Conservation (phyloP, 1,284 basidiomycete species). For the Wolfiporia cocos region DNA sequence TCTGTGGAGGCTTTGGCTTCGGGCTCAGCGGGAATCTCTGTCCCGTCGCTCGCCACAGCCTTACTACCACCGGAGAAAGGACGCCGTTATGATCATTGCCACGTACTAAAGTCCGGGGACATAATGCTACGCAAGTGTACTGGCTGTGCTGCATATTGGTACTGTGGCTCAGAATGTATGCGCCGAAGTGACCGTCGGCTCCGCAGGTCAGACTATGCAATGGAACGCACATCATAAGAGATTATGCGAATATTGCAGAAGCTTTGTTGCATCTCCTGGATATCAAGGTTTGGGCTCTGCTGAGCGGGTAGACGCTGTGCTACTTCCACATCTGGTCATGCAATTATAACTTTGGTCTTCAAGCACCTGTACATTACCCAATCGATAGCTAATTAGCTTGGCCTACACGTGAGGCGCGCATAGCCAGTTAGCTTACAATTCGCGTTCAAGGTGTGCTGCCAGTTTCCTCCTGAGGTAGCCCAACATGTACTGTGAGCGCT, state of each 20-base stretch:
- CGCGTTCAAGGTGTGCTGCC: too few species aligned
- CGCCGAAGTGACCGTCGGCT: too few species aligned
- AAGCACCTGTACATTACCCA: too few species aligned
- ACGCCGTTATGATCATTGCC: slow-evolving; percentile 59
- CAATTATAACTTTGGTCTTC: too few species aligned
- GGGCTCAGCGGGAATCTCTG: slow-evolving; percentile 42
- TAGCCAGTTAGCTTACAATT: too few species aligned
- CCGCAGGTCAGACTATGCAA: slow-evolving; percentile 57
- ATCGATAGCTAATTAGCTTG: too few species aligned
- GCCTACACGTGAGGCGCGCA: too few species aligned
- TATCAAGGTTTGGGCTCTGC: slow-evolving; percentile 47
- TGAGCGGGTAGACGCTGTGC: slow-evolving; percentile 51
- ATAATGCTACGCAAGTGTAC: slow-evolving; percentile 43
- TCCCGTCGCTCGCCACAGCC: slow-evolving; percentile 37
- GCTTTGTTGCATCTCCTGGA: slow-evolving; percentile 35
- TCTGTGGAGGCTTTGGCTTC: slow-evolving; percentile 31
- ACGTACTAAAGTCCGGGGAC: slow-evolving; percentile 21
- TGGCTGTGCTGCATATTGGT: slow-evolving; percentile 64
- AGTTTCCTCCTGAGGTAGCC: too few species aligned
- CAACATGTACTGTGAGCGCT: too few species aligned
- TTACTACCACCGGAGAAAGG: slow-evolving; percentile 53
- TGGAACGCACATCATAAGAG: slow-evolving; percentile 60
- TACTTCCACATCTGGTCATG: slow-evolving; percentile 57
- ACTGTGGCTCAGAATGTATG: slow-evolving; percentile 60
- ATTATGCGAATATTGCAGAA: slow-evolving; percentile 52